Evolutionary conservation across 768 basidiomycete species (phyloP), one percentile per base, ranked within the genome.

Genomic region (Mycena filopes): DNA sequence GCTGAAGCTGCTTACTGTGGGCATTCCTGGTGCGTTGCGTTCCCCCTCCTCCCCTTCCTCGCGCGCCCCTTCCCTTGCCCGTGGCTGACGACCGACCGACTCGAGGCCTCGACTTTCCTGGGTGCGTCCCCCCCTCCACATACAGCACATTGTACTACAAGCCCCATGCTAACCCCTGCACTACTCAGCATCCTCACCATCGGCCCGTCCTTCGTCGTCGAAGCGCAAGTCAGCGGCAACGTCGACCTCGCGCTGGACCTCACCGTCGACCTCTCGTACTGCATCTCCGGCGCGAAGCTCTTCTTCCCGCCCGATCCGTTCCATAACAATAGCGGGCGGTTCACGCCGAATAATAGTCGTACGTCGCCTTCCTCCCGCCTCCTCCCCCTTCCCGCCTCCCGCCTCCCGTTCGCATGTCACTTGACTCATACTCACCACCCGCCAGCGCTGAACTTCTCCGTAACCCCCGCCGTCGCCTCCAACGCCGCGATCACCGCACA

Each of bases 171-270:
- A 26, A 48, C 40, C 12, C 16, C 20, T 11, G n/a, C n/a, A n/a
- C n/a, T n/a, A n/a, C 7, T 23, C 59, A 81, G 81, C 6, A 76
- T 83, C 61, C 67, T 84, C 20, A 74, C 68, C 4, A 42, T 83
- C 50, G 83, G 81, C 9, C 81, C 83, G 7, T 68, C 73, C 1
- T 82, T 82, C 74, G 70, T 77, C 47, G 70, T 82, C 57, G 63
- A 74, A n/a, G 81, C 66, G 0, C 57, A 74, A 60, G 70, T 70
- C 3, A 65, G 28, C 2, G 76, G 74, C 0, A 66, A 38, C 15
- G 60, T 83, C 23, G 80, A 78, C 31, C 63, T 82, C 41, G 70
- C 76, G 25, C 63, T 79, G 38, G 73, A 79, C 65, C 48, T 79
- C 60, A 72, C 53, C 4, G 76, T 81, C 36, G 76, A 74, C 42